Evolutionary conservation across 805 yeast species (phyloP), one percentile per base, ranked within the genome.

Genomic region (Zygoascus flipseniorum): DNA sequence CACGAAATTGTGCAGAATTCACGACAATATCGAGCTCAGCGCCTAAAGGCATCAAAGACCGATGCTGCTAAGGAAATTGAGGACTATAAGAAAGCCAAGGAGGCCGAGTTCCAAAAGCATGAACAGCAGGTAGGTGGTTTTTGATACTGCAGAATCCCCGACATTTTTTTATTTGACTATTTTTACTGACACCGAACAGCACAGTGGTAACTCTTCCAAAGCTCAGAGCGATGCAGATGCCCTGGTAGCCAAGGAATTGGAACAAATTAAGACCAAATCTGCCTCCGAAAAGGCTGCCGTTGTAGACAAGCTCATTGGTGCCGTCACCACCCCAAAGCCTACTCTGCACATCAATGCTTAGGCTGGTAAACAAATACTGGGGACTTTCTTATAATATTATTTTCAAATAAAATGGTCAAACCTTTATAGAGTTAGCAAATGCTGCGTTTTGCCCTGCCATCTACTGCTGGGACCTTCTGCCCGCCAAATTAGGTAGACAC

Each of bases 1-100:
- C 97, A 95, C 63, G 90, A 84, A 62, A 86, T 90, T 59, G 98
- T 93, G 57, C 79, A 90, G 64, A 85, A 86, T 68, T 97, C 99
- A 23, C 87, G 98, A 77, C 79, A 83, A 63, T 89, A 85, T 75
- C 88, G 96, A 72, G 79, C 93, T 43, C 84, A 81, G 61, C 86
- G 89, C 60, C 78, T 93, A 69, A 93, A 92, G 80, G 90, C 93
- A 47, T 96, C 98, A 51, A 92, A 89, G 75, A 74, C 84, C 23
- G 98, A 93, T 69, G 99, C 99, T 39, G 85, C 89, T 59, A 73
- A 76, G 53, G 99, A 93, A 71, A 88, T 93, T 63, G 86, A 83
- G 60, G 83, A 81, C 53, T 93, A 93, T 79, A 90, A 87, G 76
- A 69, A 76, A 50, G 79, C 82, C 68, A 92, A 90, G 75, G 97